These are phyloP conservation scores for Lithohypha guttulata DNA, from an alignment of 2,329 filamentous ascomycete species.

Conservation along the genomic window DNA sequence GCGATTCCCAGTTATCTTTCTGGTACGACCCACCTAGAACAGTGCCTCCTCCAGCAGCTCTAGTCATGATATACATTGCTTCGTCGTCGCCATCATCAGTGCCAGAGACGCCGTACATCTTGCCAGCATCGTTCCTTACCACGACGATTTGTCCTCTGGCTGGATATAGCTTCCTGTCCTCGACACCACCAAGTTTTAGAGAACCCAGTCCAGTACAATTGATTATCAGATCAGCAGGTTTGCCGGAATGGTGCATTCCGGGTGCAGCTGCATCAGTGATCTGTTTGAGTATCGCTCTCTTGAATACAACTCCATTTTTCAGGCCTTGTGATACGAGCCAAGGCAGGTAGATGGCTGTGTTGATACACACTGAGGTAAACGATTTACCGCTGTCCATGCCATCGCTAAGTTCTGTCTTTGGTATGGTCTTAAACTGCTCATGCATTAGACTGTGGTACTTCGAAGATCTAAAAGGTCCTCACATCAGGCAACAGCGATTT, in stretches of 20 bases:
- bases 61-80: slow-evolving; percentile 69
- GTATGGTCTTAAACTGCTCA: slow-evolving; percentile 49
- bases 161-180: slow-evolving; percentile 62
- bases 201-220: slow-evolving; percentile 79
- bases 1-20: slow-evolving; percentile 65
- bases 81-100: slow-evolving; percentile 65
- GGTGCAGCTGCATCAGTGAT: slow-evolving; percentile 61
- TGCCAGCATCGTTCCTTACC: slow-evolving; percentile 64
- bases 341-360: slow-evolving; percentile 75
- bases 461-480: slow-evolving; percentile 19
- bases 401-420: slow-evolving; percentile 45
- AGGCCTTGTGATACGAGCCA: slow-evolving; percentile 76
- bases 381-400: slow-evolving; percentile 61
- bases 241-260: slow-evolving; percentile 45
- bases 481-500: slow-evolving; percentile 59
- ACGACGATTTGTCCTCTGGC: slow-evolving; percentile 74
- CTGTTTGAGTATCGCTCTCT: slow-evolving; percentile 55
- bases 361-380: slow-evolving; percentile 84
- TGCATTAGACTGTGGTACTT: slow-evolving; percentile 1
- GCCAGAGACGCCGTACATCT: slow-evolving; percentile 61
- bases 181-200: slow-evolving; percentile 66
- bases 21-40: slow-evolving; percentile 80
- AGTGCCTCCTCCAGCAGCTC: slow-evolving; percentile 68
- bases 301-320: slow-evolving; percentile 58
- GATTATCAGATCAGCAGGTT: slow-evolving; percentile 57